Conservation (phyloP, 176 grass and related monocot genomes). For the Stipa capillata region DNA sequence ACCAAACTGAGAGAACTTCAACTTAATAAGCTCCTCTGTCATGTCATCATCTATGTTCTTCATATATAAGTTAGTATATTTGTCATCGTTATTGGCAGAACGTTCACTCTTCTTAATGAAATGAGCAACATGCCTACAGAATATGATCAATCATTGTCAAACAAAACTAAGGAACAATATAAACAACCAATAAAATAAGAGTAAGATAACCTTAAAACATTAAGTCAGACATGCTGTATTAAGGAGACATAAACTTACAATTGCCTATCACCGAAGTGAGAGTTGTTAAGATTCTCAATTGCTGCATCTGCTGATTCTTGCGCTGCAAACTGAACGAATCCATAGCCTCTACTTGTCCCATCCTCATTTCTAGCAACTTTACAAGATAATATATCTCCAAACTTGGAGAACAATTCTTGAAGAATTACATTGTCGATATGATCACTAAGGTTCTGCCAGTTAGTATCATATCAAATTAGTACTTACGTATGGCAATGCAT, state of each 20-base stretch:
- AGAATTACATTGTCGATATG: constrained; percentile 39
- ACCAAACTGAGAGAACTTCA: constrained; percentile 71
- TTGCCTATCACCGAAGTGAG: constrained; percentile 27
- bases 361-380: constrained; percentile 61
- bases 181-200: background rate
- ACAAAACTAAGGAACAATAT: background rate
- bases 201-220: background rate
- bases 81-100: constrained; percentile 32
- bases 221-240: background rate
- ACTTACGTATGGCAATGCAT: background rate
- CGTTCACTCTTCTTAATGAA: constrained; percentile 73
- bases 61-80: constrained; percentile 82
- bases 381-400: constrained; percentile 70
- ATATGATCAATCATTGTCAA: background rate
- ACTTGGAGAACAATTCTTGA: constrained; percentile 62
- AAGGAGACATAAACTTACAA: constrained; percentile 34
- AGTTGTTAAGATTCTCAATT: constrained; percentile 56
- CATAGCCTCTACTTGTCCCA: constrained; percentile 56
- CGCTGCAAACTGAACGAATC: constrained; percentile 69
- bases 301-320: constrained; percentile 47
- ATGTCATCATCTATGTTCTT: constrained; percentile 86
- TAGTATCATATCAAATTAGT: background rate
- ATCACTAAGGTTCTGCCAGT: constrained; percentile 54
- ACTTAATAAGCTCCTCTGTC: constrained; percentile 60
- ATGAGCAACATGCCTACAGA: constrained; percentile 50